These are phyloP conservation scores for Russula virescens DNA, from an alignment of 768 basidiomycete genomes.

Conservation along the genomic window DNA sequence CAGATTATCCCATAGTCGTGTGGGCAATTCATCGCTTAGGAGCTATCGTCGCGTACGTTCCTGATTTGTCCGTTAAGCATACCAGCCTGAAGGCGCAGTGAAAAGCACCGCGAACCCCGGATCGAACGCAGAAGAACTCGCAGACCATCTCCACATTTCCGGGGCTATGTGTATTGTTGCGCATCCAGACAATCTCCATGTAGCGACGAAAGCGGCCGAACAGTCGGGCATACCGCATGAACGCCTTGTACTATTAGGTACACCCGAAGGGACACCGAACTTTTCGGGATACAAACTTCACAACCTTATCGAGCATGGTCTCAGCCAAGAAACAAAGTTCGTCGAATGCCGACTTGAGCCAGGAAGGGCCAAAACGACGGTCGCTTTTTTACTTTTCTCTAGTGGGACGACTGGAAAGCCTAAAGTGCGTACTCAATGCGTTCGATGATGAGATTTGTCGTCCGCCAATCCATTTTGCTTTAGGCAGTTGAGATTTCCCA, in stretches of 20 bases:
- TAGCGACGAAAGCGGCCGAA: constrained; percentile 31
- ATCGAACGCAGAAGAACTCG: constrained; percentile 50
- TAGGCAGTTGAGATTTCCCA: constrained; percentile 65
- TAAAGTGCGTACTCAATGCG: constrained; percentile 21
- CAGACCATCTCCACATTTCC: constrained; percentile 40
- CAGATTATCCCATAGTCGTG: background rate
- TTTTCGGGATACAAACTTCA: constrained; percentile 33
- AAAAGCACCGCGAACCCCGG: constrained; percentile 54
- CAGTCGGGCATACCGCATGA: constrained; percentile 28
- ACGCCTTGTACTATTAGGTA: constrained; percentile 29
- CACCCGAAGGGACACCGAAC: background rate
- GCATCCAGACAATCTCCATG: constrained; percentile 27
- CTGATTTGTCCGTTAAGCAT: background rate
- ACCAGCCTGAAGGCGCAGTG: background rate
- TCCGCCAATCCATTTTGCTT: background rate
- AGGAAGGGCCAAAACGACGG: constrained; percentile 54
- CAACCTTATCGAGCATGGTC: constrained; percentile 41
- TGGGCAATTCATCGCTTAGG: constrained; percentile 26
- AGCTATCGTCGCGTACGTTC: constrained; percentile 23
- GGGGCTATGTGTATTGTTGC: constrained; percentile 27
- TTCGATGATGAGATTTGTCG: background rate
- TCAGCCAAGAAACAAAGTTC: constrained; percentile 35
- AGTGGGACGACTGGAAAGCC: constrained; percentile 66
- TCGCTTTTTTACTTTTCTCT: constrained; percentile 66
- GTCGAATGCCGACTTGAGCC: constrained; percentile 41